Conservation (phyloP, 257 asterid genomes). For the Solanum chiquidenum region DNA sequence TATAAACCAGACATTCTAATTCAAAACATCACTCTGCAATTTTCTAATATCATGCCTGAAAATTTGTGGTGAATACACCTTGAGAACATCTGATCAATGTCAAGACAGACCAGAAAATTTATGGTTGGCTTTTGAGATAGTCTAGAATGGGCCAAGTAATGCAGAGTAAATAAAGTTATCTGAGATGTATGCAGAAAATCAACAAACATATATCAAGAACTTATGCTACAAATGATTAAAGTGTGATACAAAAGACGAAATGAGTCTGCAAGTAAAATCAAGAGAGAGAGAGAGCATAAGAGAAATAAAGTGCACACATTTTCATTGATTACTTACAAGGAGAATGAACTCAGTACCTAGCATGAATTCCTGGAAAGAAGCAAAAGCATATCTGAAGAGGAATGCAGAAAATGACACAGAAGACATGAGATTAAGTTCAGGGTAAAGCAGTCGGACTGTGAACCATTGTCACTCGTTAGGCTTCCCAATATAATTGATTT, state of each 20-base stretch:
- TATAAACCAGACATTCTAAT: background rate
- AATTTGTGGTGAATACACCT: background rate
- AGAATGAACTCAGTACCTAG: background rate
- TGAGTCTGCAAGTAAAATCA: background rate
- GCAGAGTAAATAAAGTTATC: background rate
- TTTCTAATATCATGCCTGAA: background rate
- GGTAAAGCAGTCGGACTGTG: background rate
- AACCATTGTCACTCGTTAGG: background rate
- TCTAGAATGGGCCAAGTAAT: background rate
- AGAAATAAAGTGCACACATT: background rate
- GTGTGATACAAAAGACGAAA: background rate
- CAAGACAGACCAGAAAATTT: background rate
- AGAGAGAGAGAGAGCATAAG: background rate
- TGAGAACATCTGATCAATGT: background rate
- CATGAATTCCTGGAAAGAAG: background rate
- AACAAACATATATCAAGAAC: background rate
- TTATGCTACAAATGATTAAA: background rate
- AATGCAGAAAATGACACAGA: background rate
- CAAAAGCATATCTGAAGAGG: background rate
- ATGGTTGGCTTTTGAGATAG: background rate
- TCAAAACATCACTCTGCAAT: background rate
- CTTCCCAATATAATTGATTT: background rate
- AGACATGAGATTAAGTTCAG: background rate
- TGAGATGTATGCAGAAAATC: background rate
- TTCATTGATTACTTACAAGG: background rate